Evolutionary conservation across 2,329 filamentous ascomycete species (phyloP).

Genomic region (Nemania sp.): DNA sequence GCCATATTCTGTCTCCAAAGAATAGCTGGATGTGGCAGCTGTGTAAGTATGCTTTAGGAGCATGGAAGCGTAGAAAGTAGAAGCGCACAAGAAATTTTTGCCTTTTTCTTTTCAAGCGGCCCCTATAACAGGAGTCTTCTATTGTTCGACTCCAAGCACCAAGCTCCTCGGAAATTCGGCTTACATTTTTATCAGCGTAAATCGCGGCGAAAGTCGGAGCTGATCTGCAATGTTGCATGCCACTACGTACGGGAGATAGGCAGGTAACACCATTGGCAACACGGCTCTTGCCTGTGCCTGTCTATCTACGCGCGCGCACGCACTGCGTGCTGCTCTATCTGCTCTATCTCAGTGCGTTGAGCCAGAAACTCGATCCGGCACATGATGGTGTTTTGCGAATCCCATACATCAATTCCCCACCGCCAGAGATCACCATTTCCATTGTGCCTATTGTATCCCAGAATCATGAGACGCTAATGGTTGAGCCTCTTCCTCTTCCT

Average conservation of each 20-base stretch:
- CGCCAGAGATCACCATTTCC: background rate
- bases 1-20: too few relatives aligned
- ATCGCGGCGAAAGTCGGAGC: background rate
- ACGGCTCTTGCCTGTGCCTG: background rate
- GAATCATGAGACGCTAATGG: slow-evolving; percentile 1
- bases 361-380: slow-evolving; percentile 9
- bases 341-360: background rate
- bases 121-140: background rate
- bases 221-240: slow-evolving; percentile 6
- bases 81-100: too few relatives aligned
- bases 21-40: too few relatives aligned
- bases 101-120: background rate
- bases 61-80: too few relatives aligned
- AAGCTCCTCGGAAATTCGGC: background rate
- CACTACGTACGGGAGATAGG: background rate
- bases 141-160: background rate
- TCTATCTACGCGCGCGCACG: too few relatives aligned
- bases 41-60: too few relatives aligned
- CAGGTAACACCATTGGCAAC: slow-evolving; percentile 3
- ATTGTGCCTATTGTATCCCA: too few relatives aligned
- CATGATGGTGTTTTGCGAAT: slow-evolving; percentile 23
- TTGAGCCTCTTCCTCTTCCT: background rate
- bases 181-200: slow-evolving; percentile 1
- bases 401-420: slow-evolving; percentile 17
- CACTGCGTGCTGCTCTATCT: background rate